Evolutionary conservation across 1,284 basidiomycete genomes (phyloP).

Genomic region (Rhodotorula sp.): DNA sequence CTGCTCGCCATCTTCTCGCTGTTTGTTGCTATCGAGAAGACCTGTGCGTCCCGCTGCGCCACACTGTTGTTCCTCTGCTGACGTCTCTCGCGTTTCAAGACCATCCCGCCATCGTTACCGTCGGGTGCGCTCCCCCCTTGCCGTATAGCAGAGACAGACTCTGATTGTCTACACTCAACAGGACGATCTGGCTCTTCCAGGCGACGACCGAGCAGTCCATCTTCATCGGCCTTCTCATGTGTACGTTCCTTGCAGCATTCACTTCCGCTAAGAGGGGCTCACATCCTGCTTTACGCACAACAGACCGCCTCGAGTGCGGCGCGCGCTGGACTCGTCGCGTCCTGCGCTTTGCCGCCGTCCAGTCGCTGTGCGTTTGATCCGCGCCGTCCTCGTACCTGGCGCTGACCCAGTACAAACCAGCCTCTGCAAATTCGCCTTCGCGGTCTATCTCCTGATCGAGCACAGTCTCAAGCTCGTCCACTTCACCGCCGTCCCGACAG

Average conservation of each 20-base stretch:
- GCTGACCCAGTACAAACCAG: not conserved
- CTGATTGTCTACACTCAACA: not conserved
- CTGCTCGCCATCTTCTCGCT: slow-evolving; percentile 12
- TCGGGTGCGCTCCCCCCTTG: not conserved
- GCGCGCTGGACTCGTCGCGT: not conserved
- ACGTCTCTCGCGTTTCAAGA: not conserved
- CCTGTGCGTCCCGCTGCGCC: not conserved
- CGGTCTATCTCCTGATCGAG: slow-evolving; percentile 9
- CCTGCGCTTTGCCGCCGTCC: slow-evolving; percentile 12
- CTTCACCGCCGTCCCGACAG: not conserved
- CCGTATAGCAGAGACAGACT: not conserved
- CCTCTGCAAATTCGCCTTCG: slow-evolving; percentile 6
- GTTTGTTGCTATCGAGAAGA: slow-evolving; percentile 4
- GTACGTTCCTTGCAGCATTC: not conserved
- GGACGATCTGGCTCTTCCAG: slow-evolving; percentile 13
- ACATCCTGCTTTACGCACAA: no score
- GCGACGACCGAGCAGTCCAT: slow-evolving; percentile 14
- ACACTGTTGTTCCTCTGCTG: no score
- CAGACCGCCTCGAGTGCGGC: slow-evolving; percentile 5
- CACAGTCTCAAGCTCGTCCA: slow-evolving; percentile 2
- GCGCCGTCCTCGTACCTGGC: not conserved
- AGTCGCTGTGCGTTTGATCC: not conserved
- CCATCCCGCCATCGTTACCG: slow-evolving; percentile 5
- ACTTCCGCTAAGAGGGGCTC: no score
- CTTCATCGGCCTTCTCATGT: slow-evolving; percentile 8